Conservation (phyloP, 2,329 filamentous ascomycete species). For the Aspergillus intermedius region DNA sequence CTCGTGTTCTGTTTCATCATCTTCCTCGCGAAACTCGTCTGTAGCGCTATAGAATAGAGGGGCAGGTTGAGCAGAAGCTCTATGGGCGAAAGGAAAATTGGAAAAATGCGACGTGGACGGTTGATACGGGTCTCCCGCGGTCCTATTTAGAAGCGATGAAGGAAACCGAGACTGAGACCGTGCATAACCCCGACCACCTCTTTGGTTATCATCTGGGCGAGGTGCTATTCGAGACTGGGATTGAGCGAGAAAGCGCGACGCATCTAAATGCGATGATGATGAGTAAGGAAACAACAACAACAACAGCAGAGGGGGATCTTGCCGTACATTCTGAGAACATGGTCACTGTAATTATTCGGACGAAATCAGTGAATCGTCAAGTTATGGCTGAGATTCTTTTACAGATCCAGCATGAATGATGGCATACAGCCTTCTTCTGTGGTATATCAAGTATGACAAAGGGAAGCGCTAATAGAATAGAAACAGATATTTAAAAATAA, state of each 20-base stretch:
- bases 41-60: slow-evolving; percentile 91
- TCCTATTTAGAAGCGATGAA: slow-evolving; percentile 46
- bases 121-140: slow-evolving; percentile 71
- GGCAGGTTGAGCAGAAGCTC: slow-evolving; percentile 69
- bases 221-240: slow-evolving; percentile 86
- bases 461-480: too few relatives aligned
- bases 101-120: slow-evolving; percentile 63
- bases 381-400: too few relatives aligned
- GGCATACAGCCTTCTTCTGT: too few relatives aligned
- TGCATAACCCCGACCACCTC: slow-evolving; percentile 43
- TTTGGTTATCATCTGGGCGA: slow-evolving; percentile 50
- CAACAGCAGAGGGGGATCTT: not conserved
- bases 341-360: slow-evolving; percentile 4
- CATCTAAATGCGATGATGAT: slow-evolving; percentile 57
- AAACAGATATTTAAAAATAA: too few relatives aligned
- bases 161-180: slow-evolving; percentile 43
- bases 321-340: slow-evolving; percentile 88
- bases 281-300: slow-evolving; percentile 1
- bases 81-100: slow-evolving; percentile 72
- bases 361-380: not conserved
- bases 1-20: slow-evolving; percentile 85
- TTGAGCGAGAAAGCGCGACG: slow-evolving; percentile 91
- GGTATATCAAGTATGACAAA: too few relatives aligned
- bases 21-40: slow-evolving; percentile 86
- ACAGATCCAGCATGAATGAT: not conserved